Conservation (phyloP, 2,329 filamentous ascomycete genomes). For the Alternaria gaisen region DNA sequence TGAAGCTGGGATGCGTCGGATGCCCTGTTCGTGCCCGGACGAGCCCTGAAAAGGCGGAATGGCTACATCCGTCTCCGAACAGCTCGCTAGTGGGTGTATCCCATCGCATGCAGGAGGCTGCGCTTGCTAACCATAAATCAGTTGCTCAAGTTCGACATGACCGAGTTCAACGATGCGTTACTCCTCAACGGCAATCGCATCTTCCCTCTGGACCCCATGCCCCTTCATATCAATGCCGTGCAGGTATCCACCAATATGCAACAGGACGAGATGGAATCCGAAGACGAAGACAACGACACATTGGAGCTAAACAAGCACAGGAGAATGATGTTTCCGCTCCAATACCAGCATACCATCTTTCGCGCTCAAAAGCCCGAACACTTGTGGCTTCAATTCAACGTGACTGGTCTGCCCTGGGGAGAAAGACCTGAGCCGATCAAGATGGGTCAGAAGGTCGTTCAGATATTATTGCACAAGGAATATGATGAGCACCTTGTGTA, state of each 20-base stretch:
- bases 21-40: constrained; percentile 36
- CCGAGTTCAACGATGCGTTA: constrained; percentile 17
- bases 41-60: constrained; percentile 11
- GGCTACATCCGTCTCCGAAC: constrained; percentile 29
- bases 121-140: constrained; percentile 10
- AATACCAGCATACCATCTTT: constrained; percentile 38
- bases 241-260: constrained; percentile 33
- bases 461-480: constrained; percentile 31
- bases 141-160: constrained; percentile 38
- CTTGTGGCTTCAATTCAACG: constrained; percentile 41
- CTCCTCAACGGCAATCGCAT: constrained; percentile 35
- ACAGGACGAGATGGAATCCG: constrained; percentile 18
- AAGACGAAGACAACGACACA: constrained; percentile 12
- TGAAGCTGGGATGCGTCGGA: constrained; percentile 40
- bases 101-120: no score
- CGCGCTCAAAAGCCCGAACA: constrained; percentile 21
- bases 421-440: constrained; percentile 8
- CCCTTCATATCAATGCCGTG: constrained; percentile 31
- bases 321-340: constrained; percentile 30
- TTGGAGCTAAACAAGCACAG: constrained; percentile 20
- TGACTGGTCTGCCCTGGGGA: constrained; percentile 26
- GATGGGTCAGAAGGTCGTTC: constrained; percentile 36
- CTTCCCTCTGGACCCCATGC: constrained; percentile 33
- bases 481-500: background rate
- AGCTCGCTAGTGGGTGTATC: constrained; percentile 39